phyloP scores from a whole-genome alignment of 306 rosid species.

The Citrullus mucosospermus region DNA sequence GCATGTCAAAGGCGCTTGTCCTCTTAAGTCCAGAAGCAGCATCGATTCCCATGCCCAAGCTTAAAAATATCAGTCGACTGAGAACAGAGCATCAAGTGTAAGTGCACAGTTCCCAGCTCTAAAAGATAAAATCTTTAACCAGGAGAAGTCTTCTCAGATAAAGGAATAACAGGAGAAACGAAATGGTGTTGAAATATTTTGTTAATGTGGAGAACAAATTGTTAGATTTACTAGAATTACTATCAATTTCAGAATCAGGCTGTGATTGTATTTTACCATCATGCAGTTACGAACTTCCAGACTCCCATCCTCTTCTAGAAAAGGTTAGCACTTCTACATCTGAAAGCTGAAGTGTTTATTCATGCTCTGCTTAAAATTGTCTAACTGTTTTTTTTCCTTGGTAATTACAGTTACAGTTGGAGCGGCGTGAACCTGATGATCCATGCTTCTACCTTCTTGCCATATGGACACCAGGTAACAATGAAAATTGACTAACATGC shows the following conservation, averaged over 20 bases:
- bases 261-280: constrained; percentile 19
- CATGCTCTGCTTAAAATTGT: background rate
- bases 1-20: constrained; percentile 26
- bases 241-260: background rate
- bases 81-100: constrained; percentile 56
- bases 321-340: constrained; percentile 34
- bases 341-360: background rate
- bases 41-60: constrained; percentile 13
- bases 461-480: constrained; percentile 68
- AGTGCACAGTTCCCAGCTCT: constrained; percentile 18
- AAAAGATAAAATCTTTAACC: background rate
- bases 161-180: background rate
- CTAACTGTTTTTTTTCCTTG: background rate
- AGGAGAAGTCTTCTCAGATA: background rate
- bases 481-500: background rate
- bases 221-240: background rate
- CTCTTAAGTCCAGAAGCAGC: constrained; percentile 4
- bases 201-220: background rate
- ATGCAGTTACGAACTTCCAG: constrained; percentile 71
- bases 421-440: constrained; percentile 47
- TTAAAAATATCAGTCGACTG: constrained; percentile 39
- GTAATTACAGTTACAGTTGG: constrained; percentile 29
- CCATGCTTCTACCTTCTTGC: constrained; percentile 70
- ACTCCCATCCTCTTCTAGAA: constrained; percentile 54
- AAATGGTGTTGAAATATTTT: background rate